These are phyloP conservation scores for Aspergillus tanneri DNA, from an alignment of 2,329 filamentous ascomycete genomes.

Conservation along the genomic window DNA sequence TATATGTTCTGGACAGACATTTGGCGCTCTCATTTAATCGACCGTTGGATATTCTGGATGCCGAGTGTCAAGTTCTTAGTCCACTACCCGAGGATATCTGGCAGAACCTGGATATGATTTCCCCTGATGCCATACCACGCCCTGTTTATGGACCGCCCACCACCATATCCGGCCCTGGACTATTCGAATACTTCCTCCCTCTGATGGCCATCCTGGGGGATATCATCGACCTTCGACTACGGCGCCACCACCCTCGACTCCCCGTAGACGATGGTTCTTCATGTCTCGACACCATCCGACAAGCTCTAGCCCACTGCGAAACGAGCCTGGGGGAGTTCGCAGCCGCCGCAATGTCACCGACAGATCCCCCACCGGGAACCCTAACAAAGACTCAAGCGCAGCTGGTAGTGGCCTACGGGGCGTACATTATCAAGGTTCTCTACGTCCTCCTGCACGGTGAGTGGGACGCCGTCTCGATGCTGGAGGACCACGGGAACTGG, in stretches of 20 bases:
- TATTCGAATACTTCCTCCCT: slow-evolving; percentile 54
- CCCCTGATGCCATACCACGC: slow-evolving; percentile 32
- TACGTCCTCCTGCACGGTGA: slow-evolving; percentile 52
- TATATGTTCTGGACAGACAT: slow-evolving; percentile 51
- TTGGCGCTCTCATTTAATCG: slow-evolving; percentile 51
- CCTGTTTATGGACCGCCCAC: slow-evolving; percentile 40
- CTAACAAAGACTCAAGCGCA: slow-evolving; percentile 8
- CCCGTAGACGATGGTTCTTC: slow-evolving; percentile 38
- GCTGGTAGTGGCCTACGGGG: slow-evolving; percentile 50
- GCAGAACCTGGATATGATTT: slow-evolving; percentile 41
- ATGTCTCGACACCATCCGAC: slow-evolving; percentile 37
- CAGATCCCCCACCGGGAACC: too few relatives aligned
- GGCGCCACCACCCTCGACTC: slow-evolving; percentile 46
- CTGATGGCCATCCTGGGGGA: slow-evolving; percentile 52
- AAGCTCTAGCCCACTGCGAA: slow-evolving; percentile 42
- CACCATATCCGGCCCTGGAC: slow-evolving; percentile 42
- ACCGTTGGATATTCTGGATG: slow-evolving; percentile 47
- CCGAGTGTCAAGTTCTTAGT: slow-evolving; percentile 39
- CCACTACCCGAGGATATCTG: slow-evolving; percentile 45
- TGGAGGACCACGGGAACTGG: slow-evolving; percentile 52
- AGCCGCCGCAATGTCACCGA: not conserved
- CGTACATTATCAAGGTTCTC: slow-evolving; percentile 50
- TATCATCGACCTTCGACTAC: slow-evolving; percentile 50
- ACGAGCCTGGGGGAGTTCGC: not conserved
- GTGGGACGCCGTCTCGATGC: slow-evolving; percentile 52